Conservation (phyloP, 2,329 filamentous ascomycete genomes). For the Hypoxylon sp. region DNA sequence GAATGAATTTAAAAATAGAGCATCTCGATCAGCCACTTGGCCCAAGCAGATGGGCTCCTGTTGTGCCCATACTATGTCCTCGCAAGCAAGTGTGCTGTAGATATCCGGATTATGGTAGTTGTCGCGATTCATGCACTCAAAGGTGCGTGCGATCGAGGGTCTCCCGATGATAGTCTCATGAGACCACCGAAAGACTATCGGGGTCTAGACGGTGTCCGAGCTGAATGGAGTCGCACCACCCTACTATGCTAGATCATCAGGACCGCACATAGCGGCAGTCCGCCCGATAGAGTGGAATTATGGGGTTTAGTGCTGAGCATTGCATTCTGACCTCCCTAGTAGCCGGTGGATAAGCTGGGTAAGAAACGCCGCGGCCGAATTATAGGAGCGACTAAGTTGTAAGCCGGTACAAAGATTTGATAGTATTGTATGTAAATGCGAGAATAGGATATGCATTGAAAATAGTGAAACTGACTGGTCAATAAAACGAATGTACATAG, state of each 20-base stretch:
- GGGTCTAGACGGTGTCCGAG: constrained; percentile 29
- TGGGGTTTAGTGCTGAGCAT: constrained; percentile 23
- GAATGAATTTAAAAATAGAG: constrained; percentile 38
- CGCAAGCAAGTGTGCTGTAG: neutral
- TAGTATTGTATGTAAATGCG: constrained; percentile 12
- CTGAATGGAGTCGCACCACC: constrained; percentile 26
- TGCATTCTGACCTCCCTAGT: constrained; percentile 14
- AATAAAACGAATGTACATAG: constrained; percentile 23
- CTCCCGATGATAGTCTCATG: constrained; percentile 38
- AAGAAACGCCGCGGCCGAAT: constrained; percentile 15
- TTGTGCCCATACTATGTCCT: constrained; percentile 25
- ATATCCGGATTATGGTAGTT: constrained; percentile 9
- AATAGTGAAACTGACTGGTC: constrained; percentile 15
- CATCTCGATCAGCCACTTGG: constrained; percentile 28
- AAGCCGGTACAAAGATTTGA: constrained; percentile 1
- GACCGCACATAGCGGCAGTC: constrained; percentile 19
- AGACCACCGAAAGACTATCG: constrained; percentile 36
- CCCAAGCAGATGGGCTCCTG: constrained; percentile 29
- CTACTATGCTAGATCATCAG: constrained; percentile 14
- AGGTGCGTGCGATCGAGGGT: constrained; percentile 25
- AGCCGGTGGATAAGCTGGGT: constrained; percentile 13
- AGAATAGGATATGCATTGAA: constrained; percentile 15
- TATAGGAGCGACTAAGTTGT: constrained; percentile 17
- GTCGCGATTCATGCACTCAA: constrained; percentile 18
- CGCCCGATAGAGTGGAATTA: constrained; percentile 32